Evolutionary conservation across 2,329 filamentous ascomycete species (phyloP), one percentile per base, ranked within the genome.

Genomic region (Aurifilum marmelostoma): DNA sequence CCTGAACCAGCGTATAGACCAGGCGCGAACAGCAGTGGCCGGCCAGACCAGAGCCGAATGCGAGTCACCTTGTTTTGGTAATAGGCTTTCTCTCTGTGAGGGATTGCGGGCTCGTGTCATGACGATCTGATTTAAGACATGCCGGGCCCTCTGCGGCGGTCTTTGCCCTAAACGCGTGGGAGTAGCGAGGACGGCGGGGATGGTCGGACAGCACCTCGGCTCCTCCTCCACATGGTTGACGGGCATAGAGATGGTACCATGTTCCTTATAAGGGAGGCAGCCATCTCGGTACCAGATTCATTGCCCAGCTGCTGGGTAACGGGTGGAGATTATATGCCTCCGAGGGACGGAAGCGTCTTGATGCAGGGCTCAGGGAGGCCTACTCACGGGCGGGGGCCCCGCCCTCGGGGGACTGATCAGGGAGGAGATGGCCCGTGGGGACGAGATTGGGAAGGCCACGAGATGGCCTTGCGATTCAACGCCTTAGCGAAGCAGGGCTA

Each of bases 391-490:
- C 27, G 29, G 11, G 7, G 27, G 7, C 34, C 4, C 4, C 34
- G 8, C 32, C 8, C 21, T 11, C 16, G 56, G 18, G 32, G 12
- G 29, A n/a, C 32, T 37, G 32, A n/a, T 59, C 29, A 37, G 37
- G 32, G 52, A 56, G 52, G 52, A 56, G 34, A 41, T 39, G 59
- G 39, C 14, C 24, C 32, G 24, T 43, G 21, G 18, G 37, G 37
- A 62, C 21, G 12, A 16, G 32, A 62, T 16, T 39, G 59, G 59
- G 34, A 56, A 67, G 61, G 63, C 67, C 47, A 69, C 63, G 67
- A 69, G 65, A 67, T 59, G 66, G 37, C 54, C 68, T 64, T 50
- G 60, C 50, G 59, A 8, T 11, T 56, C 29, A 32, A 56, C 47
- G 24, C 34, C 50, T 56, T 58, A 52, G 29, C 62, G 62, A 64